Evolutionary conservation across 805 yeast species (phyloP), one percentile per base, ranked within the genome.

Genomic region (Kluyveromyces nonfermentans): DNA sequence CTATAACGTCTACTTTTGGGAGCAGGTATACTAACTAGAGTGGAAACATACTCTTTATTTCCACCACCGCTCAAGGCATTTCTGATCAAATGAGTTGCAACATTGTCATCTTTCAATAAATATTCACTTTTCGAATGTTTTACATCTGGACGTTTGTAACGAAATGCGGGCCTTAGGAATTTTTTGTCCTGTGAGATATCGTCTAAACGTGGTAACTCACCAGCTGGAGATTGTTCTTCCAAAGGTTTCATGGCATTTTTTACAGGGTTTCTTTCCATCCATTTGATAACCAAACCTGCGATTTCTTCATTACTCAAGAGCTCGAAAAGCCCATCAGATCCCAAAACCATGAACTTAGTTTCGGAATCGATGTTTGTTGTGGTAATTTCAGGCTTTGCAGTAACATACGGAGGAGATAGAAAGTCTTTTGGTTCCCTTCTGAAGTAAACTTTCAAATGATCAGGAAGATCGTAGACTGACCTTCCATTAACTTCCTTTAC

Each of bases 341-440:
- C 98, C 75, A 93, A 70, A 28, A 93, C 95, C 60, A 93, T 67
- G 55, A 93, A 93, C 58, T 87, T 93, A 50, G 81, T 77, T 17
- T 73, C 69, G 1, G 88, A 82, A 41, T 73, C 73, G 40, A 89
- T 74, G 55, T 80, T 78, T 10, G 89, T 82, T 2, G 95, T 80
- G 2, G 96, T 83, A 20, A 89, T 73, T 22, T 84, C 95, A 0
- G 98, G 98, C 61, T 83, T 89, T 1, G 98, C 97, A 1, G 98
- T 93, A 32, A 93, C 97, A 62, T 93, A 93, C 0, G 98, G 98
- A 3, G 98, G 98, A 1, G 96, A 82, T 47, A 79, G 70, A 47
- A 86, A 72, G 52, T 78, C 75, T 42, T 77, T 75, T 28, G 94
- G 94, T 35, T 70, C 69, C 19, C 85, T 75, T 59, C 90, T 75